phyloP scores from a whole-genome alignment of 2,329 filamentous ascomycete genomes.

The Exophiala phaeomuriformis region DNA sequence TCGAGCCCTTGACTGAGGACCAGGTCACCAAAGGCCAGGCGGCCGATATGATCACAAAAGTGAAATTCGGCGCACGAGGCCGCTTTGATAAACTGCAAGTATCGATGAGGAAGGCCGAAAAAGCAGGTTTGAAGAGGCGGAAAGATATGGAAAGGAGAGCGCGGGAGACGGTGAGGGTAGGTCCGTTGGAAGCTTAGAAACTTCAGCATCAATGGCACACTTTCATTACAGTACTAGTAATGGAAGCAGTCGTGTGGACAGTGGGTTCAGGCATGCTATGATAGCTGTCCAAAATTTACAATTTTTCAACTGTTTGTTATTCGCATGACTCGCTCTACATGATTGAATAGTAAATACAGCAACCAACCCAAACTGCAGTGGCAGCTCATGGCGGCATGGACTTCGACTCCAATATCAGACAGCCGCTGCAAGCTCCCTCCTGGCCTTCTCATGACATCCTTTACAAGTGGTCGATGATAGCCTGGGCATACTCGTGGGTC shows the following conservation, averaged over 20 bases:
- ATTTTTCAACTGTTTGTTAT: not conserved
- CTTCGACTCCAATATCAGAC: no score
- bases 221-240: no score
- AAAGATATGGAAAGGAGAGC: conserved; percentile 28
- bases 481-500: conserved; percentile 86
- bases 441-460: not conserved
- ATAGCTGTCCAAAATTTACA: not conserved
- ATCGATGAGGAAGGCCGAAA: conserved; percentile 43
- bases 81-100: conserved; percentile 50
- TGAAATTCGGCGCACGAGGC: conserved; percentile 72
- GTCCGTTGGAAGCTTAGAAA: conserved; percentile 34
- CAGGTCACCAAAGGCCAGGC: conserved; percentile 73
- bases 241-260: not conserved
- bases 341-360: conserved; percentile 13
- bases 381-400: not conserved
- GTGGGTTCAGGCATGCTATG: not conserved
- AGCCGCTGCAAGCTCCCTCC: no score
- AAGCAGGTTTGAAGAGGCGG: conserved; percentile 33
- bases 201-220: no score
- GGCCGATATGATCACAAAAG: conserved; percentile 83
- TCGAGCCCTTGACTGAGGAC: conserved; percentile 39
- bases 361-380: not conserved
- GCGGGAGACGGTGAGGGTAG: conserved; percentile 43
- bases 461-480: conserved; percentile 67
- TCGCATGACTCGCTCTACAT: conserved; percentile 16